A percentile compares a stretch with the other conserved stretches of the same genome.
These are phyloP conservation scores for Vanrija pseudolonga DNA, from an alignment of 1,284 basidiomycete genomes.

Conservation along the genomic window DNA sequence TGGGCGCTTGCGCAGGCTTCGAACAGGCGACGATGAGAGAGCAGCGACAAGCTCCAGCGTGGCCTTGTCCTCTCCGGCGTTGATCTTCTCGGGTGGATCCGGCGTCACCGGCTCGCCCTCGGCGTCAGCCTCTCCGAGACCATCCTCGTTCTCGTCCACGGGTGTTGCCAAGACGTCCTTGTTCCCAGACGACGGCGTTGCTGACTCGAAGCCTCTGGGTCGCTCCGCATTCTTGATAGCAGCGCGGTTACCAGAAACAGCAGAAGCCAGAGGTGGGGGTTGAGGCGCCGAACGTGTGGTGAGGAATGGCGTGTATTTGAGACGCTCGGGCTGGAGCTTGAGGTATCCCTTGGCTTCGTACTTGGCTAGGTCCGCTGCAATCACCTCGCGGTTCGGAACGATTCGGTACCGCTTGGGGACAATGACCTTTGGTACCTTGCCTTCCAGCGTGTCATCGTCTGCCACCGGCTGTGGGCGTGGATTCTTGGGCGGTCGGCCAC, in stretches of 20 bases:
- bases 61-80: slow-evolving; percentile 34
- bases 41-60: slow-evolving; percentile 38
- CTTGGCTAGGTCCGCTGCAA: slow-evolving; percentile 62
- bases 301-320: slow-evolving; percentile 94
- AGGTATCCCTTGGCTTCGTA: slow-evolving; percentile 81
- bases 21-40: slow-evolving; percentile 22
- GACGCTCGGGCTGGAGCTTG: slow-evolving; percentile 72
- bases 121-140: neutral
- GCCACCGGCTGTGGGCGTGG: neutral
- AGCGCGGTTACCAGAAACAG: neutral
- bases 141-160: slow-evolving; percentile 1
- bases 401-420: slow-evolving; percentile 72
- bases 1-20: slow-evolving; percentile 29
- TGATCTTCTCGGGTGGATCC: slow-evolving; percentile 9
- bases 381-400: slow-evolving; percentile 70
- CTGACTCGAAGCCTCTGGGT: neutral
- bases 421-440: slow-evolving; percentile 43
- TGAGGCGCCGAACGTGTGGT: slow-evolving; percentile 44
- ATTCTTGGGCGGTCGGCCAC: slow-evolving; percentile 16
- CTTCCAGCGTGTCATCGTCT: slow-evolving; percentile 15
- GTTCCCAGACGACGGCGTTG: slow-evolving; percentile 6
- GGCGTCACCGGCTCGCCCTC: neutral
- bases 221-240: neutral
- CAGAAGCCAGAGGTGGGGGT: neutral
- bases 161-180: slow-evolving; percentile 15